Base-by-base conservation (phyloP, 2,329 filamentous ascomycete species). In the Microdochium paspali region DNA sequence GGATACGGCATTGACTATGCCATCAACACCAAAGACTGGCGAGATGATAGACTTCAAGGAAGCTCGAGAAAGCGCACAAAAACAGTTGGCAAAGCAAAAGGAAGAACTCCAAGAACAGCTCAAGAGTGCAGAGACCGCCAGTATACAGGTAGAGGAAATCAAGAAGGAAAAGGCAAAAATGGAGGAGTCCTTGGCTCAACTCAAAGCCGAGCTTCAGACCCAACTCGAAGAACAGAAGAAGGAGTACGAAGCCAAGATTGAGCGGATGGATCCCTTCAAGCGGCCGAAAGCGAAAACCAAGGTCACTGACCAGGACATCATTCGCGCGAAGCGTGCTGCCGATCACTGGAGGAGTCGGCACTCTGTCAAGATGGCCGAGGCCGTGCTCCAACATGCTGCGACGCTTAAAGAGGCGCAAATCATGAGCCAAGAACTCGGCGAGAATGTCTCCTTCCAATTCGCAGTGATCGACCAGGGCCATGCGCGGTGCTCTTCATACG, bases 401-500 rank as follows among this genome's bases (percentile, higher is more conserved):
- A 80, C 84, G 24, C 67, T 98, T 49, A 98, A 98, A 63, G 93
- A 98, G 66, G 93, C 93, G 1, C 93, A 98, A 61, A 84, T 98
- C 51, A 93, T 98, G 88, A 95, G 90, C 69, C 91, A 95, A 57
- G 88, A 95, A 58, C 86, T 98, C 70, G 87, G 93, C 56, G 93
- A 96, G 63, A 82, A 82, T 54, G 87, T 96, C 9, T 84, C 91
- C 20, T 97, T 98, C 63, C 93, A 98, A 64, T 98, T 97, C 62
- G 85, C 88, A 12, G 83, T 96, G 48, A 82, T 97, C 26, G 91
- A 96, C 58, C 73, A 85, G 52, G 93, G 93, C 1, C 90, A 98
- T 59, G 83, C 82, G 21, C 77, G 94, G 54, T 90, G 86, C 56
- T 98, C 93, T 3, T 95, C 90, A 1, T 98, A 98, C 66, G 93